Evolutionary conservation across 768 basidiomycete species (phyloP).

Genomic region (Tephrocybe sp.): DNA sequence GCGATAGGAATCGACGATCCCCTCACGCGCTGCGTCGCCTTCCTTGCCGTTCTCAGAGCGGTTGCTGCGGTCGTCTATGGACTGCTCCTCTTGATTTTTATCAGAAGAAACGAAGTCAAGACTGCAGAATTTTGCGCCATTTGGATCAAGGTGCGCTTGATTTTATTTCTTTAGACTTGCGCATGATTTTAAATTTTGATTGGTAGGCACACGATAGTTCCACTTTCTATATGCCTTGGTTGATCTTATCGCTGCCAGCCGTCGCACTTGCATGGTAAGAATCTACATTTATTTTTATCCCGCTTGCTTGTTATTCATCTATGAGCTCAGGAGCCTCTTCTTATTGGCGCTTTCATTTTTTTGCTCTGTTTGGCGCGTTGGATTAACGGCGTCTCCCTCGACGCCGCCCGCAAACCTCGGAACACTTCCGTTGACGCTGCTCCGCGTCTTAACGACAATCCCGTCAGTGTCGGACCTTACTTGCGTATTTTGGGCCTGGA

Average conservation of each 20-base stretch:
- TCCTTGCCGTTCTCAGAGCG: constrained; percentile 3
- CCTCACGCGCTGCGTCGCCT: constrained; percentile 1
- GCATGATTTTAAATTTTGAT: background rate
- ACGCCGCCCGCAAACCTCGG: no score
- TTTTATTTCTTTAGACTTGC: no score
- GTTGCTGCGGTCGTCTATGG: background rate
- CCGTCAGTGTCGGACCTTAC: background rate
- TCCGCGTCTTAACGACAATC: background rate
- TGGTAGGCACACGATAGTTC: background rate
- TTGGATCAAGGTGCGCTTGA: background rate
- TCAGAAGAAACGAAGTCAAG: background rate
- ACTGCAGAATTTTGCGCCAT: constrained; percentile 2
- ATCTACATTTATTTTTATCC: background rate
- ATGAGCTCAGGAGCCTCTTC: constrained; percentile 3
- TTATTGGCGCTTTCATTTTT: constrained; percentile 4
- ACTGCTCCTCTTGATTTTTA: constrained; percentile 4
- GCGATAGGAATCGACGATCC: background rate
- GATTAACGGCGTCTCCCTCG: no score
- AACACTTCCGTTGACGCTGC: background rate
- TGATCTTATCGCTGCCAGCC: constrained; percentile 5
- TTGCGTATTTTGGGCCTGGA: background rate
- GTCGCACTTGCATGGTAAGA: constrained; percentile 1
- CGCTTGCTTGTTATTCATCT: no score
- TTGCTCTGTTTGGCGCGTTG: constrained; percentile 1
- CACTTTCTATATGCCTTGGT: background rate